phyloP scores from a whole-genome alignment of 495 filamentous ascomycete species.

The Terfezia boudieri region DNA sequence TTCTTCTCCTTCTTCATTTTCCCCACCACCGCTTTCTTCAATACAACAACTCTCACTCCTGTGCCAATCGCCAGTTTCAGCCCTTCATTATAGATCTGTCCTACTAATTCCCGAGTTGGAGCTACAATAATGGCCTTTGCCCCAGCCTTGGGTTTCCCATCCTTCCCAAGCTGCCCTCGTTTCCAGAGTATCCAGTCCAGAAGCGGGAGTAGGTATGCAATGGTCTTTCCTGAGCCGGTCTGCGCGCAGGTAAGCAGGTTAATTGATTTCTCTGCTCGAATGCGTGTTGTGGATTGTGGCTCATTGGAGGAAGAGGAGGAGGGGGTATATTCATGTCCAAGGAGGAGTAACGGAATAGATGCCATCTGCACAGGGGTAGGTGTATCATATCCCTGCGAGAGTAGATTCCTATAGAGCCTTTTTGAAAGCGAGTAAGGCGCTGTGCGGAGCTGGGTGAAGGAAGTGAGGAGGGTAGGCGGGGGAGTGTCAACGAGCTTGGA shows the following conservation, averaged over 20 bases:
- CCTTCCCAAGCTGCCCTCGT: conserved; percentile 13
- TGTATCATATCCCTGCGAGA: conserved; percentile 54
- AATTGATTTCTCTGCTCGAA: conserved; percentile 17
- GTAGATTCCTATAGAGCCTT: conserved; percentile 55
- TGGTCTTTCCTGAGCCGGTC: conserved; percentile 91
- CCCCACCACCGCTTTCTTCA: conserved; percentile 39
- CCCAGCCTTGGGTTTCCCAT: conserved; percentile 24
- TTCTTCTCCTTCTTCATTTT: conserved; percentile 23
- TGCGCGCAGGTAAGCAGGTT: conserved; percentile 78
- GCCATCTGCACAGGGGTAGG: conserved; percentile 91
- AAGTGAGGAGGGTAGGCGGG: conserved; percentile 24
- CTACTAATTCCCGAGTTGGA: conserved; percentile 77
- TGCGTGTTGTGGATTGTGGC: conserved; percentile 20
- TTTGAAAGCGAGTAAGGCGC: conserved; percentile 41
- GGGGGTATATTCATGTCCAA: background rate
- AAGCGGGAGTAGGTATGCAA: conserved; percentile 73
- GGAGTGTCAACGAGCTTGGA: conserved; percentile 44
- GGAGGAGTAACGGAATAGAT: conserved; percentile 52
- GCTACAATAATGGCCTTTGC: conserved; percentile 57
- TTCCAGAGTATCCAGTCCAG: conserved; percentile 45
- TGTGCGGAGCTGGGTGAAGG: conserved; percentile 43
- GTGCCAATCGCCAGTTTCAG: conserved; percentile 58
- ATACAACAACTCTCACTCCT: conserved; percentile 53
- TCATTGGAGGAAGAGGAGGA: background rate
- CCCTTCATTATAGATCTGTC: conserved; percentile 82